Evolutionary conservation across 441 rosid species (phyloP), one percentile per base, ranked within the genome.

Genomic region (Eutrema salsugineum): DNA sequence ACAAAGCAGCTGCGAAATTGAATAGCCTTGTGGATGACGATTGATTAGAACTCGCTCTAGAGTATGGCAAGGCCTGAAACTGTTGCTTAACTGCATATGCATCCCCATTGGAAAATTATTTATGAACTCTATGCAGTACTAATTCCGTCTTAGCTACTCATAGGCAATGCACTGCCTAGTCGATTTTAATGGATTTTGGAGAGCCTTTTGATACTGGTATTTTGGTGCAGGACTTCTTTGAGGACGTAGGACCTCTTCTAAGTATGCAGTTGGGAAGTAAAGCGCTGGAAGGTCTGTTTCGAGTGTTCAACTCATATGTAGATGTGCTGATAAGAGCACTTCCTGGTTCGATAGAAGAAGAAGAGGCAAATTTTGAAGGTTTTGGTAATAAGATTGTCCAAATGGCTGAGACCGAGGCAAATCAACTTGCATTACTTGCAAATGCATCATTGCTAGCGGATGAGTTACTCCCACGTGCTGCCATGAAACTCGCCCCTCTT

Each of bases 211-310:
- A 36, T 11, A 49, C 24, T 40, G 6, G 39, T 63, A 50, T 61
- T 60, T 68, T 58, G 57, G 68, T 78, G 55, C 77, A 96, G 99
- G 98, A 96, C 63, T 96, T 96, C 84, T 91, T 91, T 77, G 98
- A 96, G 87, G 99, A 96, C 54, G 98, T 91, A 24, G 98, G 97
- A 54, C 98, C 98, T 15, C 89, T 96, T 47, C 80, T 94, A 73
- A 91, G 98, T 68, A 96, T 96, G 99, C 97, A 96, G 79, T 76
- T 96, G 84, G 98, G 98, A 73, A 92, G 93, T 76, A 91, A 94
- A 79, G 90, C 91, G 20, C 80, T 96, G 70, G 98, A 96, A 83
- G 97, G 97, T 69, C 80, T 91, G 78, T 96, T 91, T 79, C 94
- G 89, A 73, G 98, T 96, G 40, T 96, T 96, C 77, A 86, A 83